Percentiles rank a stretch among this genome's conserved stretches.
These are phyloP conservation scores for Cerioporus squamosus DNA, from an alignment of 1,284 basidiomycete genomes.

Conservation along the genomic window DNA sequence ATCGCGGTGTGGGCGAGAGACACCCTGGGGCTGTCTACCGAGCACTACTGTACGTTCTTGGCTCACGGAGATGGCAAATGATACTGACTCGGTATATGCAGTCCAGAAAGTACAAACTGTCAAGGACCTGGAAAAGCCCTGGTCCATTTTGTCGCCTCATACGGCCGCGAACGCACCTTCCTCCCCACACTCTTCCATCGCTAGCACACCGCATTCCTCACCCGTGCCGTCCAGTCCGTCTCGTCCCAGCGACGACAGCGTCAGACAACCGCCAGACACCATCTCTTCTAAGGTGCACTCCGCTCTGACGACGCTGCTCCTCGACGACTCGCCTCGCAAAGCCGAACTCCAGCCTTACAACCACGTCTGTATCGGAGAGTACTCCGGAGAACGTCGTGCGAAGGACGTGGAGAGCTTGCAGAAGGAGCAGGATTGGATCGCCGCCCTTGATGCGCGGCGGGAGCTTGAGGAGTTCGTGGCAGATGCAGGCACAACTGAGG, in stretches of 20 bases:
- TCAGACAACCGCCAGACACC: background rate
- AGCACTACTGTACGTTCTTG: slow-evolving; percentile 62
- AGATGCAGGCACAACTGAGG: slow-evolving; percentile 1
- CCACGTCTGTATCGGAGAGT: slow-evolving; percentile 77
- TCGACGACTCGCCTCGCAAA: slow-evolving; percentile 84
- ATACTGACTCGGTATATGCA: slow-evolving; percentile 29
- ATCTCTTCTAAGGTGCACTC: slow-evolving; percentile 47
- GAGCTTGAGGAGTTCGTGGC: slow-evolving; percentile 10
- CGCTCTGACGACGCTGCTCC: slow-evolving; percentile 71
- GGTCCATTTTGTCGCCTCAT: slow-evolving; percentile 50
- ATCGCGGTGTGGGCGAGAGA: slow-evolving; percentile 80
- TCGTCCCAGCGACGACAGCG: slow-evolving; percentile 6
- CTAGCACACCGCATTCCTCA: slow-evolving; percentile 23
- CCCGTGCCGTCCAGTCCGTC: slow-evolving; percentile 12
- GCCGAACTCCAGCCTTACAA: slow-evolving; percentile 82
- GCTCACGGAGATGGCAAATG: no score
- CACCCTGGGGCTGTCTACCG: slow-evolving; percentile 63
- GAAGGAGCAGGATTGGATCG: slow-evolving; percentile 23
- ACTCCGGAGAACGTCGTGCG: slow-evolving; percentile 49
- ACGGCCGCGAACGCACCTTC: slow-evolving; percentile 21
- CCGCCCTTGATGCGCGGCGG: slow-evolving; percentile 20
- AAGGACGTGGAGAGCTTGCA: slow-evolving; percentile 45
- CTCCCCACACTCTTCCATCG: slow-evolving; percentile 20
- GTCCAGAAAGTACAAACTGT: slow-evolving; percentile 71
- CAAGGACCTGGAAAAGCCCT: slow-evolving; percentile 80